A percentile compares a stretch with the other conserved stretches of the same genome.
Conservation (phyloP, 2,329 filamentous ascomycete species). For the Nannizzia gypsea region DNA sequence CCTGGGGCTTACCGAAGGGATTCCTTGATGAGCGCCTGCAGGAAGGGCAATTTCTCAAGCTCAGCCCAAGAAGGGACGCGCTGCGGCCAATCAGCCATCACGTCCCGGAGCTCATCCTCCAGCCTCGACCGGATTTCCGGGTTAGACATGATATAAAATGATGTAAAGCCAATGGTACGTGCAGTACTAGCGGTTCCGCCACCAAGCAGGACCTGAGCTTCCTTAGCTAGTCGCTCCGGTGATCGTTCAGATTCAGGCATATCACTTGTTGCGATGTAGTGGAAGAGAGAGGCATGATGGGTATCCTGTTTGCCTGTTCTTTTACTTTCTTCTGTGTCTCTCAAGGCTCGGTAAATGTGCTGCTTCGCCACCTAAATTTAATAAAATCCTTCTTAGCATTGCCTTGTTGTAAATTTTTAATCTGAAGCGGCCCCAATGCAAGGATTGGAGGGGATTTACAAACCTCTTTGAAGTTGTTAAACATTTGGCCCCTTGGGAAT, state of each 20-base stretch:
- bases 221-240: slow-evolving; percentile 20
- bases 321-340: neutral
- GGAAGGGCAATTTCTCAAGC: slow-evolving; percentile 9
- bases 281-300: slow-evolving; percentile 9
- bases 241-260: slow-evolving; percentile 19
- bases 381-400: neutral
- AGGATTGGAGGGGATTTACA: neutral
- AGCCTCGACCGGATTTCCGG: slow-evolving; percentile 8
- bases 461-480: slow-evolving; percentile 6
- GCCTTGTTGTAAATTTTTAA: neutral
- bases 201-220: slow-evolving; percentile 22
- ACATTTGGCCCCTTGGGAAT: neutral
- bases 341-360: neutral
- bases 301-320: slow-evolving; percentile 1
- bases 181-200: slow-evolving; percentile 26
- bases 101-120: slow-evolving; percentile 14
- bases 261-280: slow-evolving; percentile 11
- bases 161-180: slow-evolving; percentile 17
- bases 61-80: slow-evolving; percentile 15
- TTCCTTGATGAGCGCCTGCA: slow-evolving; percentile 23
- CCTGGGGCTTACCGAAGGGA: slow-evolving; percentile 16
- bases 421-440: neutral
- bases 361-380: neutral
- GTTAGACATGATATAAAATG: slow-evolving; percentile 9
- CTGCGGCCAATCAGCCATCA: slow-evolving; percentile 17